These are phyloP conservation scores for Phytophthora aleatoria DNA, from an alignment of 352 stramenopile species.

Conservation along the genomic window DNA sequence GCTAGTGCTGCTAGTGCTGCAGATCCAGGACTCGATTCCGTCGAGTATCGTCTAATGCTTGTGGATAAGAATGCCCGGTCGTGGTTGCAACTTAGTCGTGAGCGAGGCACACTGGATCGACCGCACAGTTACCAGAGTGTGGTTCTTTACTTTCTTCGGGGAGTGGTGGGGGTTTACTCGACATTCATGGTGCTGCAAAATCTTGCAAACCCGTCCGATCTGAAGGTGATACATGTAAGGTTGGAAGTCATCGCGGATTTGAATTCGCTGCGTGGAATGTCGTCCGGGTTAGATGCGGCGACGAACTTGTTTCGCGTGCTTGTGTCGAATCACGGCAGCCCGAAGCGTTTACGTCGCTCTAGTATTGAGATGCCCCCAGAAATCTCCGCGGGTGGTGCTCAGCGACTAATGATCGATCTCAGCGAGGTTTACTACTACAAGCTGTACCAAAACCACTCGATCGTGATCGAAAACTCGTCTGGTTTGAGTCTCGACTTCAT, in stretches of 20 bases:
- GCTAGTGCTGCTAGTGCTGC: constrained; percentile 30
- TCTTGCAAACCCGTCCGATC: constrained; percentile 73
- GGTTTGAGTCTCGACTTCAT: constrained; percentile 88
- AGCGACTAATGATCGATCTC: constrained; percentile 77
- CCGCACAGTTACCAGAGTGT: constrained; percentile 82
- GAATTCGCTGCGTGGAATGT: constrained; percentile 84
- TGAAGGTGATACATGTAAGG: constrained; percentile 88
- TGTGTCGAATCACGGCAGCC: constrained; percentile 73
- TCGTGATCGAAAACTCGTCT: constrained; percentile 88
- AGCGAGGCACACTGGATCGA: constrained; percentile 77
- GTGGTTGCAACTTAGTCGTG: constrained; percentile 83
- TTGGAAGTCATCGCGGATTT: constrained; percentile 88
- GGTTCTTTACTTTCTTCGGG: constrained; percentile 82
- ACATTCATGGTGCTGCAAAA: constrained; percentile 90
- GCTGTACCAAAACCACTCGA: constrained; percentile 90
- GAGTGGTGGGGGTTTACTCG: constrained; percentile 83
- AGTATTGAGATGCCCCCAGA: constrained; percentile 56
- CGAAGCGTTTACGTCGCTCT: constrained; percentile 62
- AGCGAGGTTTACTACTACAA: constrained; percentile 90
- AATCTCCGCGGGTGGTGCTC: constrained; percentile 14
- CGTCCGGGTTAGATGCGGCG: constrained; percentile 61
- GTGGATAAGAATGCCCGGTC: constrained; percentile 75
- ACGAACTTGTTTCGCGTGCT: constrained; percentile 88
- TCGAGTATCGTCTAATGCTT: constrained; percentile 80
- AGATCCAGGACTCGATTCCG: constrained; percentile 50